These are phyloP conservation scores for Acephala macrosclerotiorum DNA, from an alignment of 2,329 filamentous ascomycete species.

Conservation along the genomic window DNA sequence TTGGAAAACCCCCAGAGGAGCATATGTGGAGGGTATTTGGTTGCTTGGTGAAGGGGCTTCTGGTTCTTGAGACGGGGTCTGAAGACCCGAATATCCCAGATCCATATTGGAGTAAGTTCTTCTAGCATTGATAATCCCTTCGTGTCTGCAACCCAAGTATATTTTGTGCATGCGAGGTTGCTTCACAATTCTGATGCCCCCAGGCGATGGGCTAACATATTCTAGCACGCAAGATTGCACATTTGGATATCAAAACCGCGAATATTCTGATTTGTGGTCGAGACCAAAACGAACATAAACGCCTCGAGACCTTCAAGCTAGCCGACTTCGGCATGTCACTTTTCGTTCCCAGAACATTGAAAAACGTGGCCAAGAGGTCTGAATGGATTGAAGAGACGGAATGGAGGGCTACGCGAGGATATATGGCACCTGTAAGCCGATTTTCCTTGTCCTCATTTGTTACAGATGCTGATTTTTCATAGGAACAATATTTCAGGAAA, in stretches of 20 bases:
- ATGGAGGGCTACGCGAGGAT: neutral
- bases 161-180: no score
- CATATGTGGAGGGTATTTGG: slow-evolving; percentile 8
- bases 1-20: neutral
- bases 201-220: neutral
- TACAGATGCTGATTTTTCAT: neutral
- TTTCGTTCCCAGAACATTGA: neutral
- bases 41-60: neutral
- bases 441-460: neutral
- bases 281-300: neutral
- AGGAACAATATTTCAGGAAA: slow-evolving; percentile 4
- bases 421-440: neutral
- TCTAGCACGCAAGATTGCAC: neutral
- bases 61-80: neutral
- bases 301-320: slow-evolving; percentile 1
- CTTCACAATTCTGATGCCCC: neutral
- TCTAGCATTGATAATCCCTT: no score
- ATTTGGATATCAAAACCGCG: slow-evolving; percentile 6
- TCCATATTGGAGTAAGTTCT: neutral
- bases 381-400: neutral
- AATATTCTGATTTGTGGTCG: neutral
- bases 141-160: no score
- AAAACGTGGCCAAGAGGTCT: no score
- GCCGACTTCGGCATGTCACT: neutral
- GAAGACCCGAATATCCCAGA: neutral